Conservation (phyloP, 208 protist species). For the Acanthamoeba rhysodes region DNA sequence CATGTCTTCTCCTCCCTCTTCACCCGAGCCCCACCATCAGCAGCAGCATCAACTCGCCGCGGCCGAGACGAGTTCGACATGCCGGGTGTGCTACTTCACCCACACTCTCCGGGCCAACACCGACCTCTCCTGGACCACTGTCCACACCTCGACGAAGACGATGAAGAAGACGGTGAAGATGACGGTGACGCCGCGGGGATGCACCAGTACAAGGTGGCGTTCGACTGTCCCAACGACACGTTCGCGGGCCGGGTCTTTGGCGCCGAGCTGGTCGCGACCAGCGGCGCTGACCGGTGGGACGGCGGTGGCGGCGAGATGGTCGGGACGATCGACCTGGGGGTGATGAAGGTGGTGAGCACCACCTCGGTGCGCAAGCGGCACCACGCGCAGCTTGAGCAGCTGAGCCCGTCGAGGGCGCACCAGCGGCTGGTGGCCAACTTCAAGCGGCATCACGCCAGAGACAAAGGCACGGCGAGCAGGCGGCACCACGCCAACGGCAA, state of each 20-base stretch:
- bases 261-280: not conserved
- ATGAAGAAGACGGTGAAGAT: not conserved
- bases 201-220: conserved; percentile 2
- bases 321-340: not conserved
- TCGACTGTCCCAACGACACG: not conserved
- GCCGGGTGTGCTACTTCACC: not conserved
- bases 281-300: too few species aligned
- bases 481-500: not conserved
- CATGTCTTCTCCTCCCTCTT: too few species aligned
- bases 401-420: not conserved
- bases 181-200: not conserved
- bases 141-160: not conserved
- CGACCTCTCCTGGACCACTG: not conserved
- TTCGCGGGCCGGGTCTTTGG: not conserved
- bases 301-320: not conserved
- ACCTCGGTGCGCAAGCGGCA: not conserved
- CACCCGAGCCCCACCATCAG: too few species aligned
- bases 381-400: not conserved
- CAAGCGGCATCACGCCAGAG: not conserved
- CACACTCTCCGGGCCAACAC: too few species aligned
- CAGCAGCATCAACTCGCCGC: too few species aligned
- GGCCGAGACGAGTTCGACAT: too few species aligned
- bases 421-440: not conserved
- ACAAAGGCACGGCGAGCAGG: not conserved
- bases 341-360: not conserved